Percentiles rank a stretch among this genome's conserved stretches.
phyloP scores from a whole-genome alignment of 1,284 basidiomycete species.

The Ceratobasidium sp. region DNA sequence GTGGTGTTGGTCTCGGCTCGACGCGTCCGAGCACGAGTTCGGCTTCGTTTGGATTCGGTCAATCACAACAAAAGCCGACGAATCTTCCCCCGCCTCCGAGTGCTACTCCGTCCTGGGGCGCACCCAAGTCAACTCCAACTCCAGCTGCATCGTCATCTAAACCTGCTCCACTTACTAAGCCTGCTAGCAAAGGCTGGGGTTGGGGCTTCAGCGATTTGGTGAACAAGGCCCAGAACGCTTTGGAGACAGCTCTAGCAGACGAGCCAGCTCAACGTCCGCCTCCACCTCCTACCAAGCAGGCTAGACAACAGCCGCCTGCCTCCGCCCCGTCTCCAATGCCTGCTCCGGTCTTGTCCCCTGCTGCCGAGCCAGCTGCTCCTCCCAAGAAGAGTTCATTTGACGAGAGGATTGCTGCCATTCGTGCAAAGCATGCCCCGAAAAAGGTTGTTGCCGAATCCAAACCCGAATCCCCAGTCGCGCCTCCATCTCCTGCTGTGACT shows the following conservation, averaged over 20 bases:
- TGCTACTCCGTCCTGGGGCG: background rate
- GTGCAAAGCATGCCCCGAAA: too few relatives aligned
- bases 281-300: background rate
- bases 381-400: background rate
- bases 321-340: too few relatives aligned
- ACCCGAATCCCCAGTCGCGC: background rate
- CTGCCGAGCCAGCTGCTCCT: background rate
- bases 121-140: background rate
- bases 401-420: background rate
- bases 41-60: slow-evolving; percentile 4
- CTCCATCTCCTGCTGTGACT: background rate
- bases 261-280: background rate
- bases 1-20: background rate
- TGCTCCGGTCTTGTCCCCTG: too few relatives aligned
- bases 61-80: slow-evolving; percentile 1
- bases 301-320: background rate
- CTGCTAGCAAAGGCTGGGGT: too few relatives aligned
- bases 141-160: background rate
- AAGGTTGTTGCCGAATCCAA: background rate
- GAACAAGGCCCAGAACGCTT: slow-evolving; percentile 2
- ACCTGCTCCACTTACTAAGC: background rate
- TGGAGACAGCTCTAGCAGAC: background rate
- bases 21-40: background rate
- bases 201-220: background rate
- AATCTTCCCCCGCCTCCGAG: background rate